Evolutionary conservation across 2,329 filamentous ascomycete species (phyloP), one percentile per base, ranked within the genome.

Genomic region (Verticillium albo-atrum): DNA sequence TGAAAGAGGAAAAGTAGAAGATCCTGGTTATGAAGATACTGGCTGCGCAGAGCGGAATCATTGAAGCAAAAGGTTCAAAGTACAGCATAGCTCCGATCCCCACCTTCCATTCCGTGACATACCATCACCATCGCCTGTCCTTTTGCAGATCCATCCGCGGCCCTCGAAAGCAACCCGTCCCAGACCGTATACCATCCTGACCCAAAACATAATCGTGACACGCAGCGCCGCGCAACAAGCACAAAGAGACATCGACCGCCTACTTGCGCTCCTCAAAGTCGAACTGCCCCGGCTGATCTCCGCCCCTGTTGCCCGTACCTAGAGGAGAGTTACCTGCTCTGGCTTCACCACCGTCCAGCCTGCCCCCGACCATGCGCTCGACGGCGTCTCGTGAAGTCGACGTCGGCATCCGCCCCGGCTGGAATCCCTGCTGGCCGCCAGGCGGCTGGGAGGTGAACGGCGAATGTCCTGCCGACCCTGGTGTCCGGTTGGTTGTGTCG

Each of bases 291-390:
- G 42, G 42, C 42, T 50, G 42, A 10, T 23, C 42, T 23, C n/a
- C 42, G 14, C 42, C 20, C 34, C 17, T 37, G 14, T 12, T 15
- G 14, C 14, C 17, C 34, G 17, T 37, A 12, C 30, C 30, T n/a
- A n/a, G n/a, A n/a, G n/a, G n/a, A n/a, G n/a, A n/a, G n/a, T n/a
- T n/a, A n/a, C n/a, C n/a, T 20, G 34, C 12, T 25, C 42, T 25
- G 20, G 42, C 9, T 12, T 50, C 42, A 9, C 42, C 20, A 9
- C 42, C 5, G 15, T 53, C 51, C 27, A n/a, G 14, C 51, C 51
- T 17, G n/a, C 88, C 84, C 60, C 83, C 81, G 61, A 90, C 72
- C 60, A 89, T 86, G 60, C 84, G 79, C 73, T 90, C 88, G 6
- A 88, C 86, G 17, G 85, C 78, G 63, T 90, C 85, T 35, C 75